A percentile compares a stretch with the other conserved stretches of the same genome.
Evolutionary conservation across 306 rosid species (phyloP).

Genomic region (Quercus berberidifolia): DNA sequence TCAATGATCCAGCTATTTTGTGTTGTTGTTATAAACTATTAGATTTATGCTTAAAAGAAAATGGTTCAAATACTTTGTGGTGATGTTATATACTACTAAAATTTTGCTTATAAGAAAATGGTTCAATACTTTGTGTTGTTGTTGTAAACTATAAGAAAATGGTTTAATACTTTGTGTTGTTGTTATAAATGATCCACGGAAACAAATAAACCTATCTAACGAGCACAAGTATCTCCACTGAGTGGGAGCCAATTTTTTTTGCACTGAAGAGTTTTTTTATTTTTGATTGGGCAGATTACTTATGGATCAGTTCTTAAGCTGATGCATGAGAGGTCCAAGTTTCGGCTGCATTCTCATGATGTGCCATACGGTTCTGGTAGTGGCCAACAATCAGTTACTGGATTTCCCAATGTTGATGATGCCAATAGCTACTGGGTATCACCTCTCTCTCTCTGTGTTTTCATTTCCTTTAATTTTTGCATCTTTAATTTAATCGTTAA

Average conservation of each 20-base stretch:
- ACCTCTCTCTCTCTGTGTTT: neutral
- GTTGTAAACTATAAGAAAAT: too few relatives aligned
- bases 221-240: neutral
- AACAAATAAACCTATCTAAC: neutral
- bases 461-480: too few relatives aligned
- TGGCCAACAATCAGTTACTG: constrained; percentile 98
- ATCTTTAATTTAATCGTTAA: too few relatives aligned
- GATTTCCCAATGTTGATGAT: constrained; percentile 84
- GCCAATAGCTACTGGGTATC: constrained; percentile 94
- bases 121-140: too few relatives aligned
- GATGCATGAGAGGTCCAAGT: constrained; percentile 88
- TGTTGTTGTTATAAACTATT: too few relatives aligned
- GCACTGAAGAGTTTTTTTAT: neutral
- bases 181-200: neutral
- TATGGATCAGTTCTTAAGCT: constrained; percentile 85
- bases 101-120: too few relatives aligned
- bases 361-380: constrained; percentile 99
- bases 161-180: neutral
- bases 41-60: too few relatives aligned
- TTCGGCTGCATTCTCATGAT: constrained; percentile 93
- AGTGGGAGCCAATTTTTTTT: neutral
- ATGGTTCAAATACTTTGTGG: neutral
- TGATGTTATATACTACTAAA: neutral
- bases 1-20: too few relatives aligned
- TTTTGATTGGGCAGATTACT: constrained; percentile 50